phyloP scores from a whole-genome alignment of 257 asterid genomes.

The Solanum etuberosum region DNA sequence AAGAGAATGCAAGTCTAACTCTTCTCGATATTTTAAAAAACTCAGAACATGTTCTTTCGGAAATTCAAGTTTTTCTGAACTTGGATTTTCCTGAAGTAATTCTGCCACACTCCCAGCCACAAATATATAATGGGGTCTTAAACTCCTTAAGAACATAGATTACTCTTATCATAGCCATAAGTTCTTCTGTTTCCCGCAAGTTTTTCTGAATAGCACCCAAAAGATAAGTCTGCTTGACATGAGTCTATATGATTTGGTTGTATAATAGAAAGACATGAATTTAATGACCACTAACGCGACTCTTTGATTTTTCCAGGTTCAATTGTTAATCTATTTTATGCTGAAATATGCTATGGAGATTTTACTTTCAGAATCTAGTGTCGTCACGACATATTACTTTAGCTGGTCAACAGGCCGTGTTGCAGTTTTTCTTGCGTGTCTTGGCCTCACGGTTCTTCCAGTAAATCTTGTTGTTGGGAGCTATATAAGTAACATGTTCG shows the following conservation, averaged over 20 bases:
- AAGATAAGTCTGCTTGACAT: not conserved
- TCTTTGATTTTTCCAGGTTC: constrained; percentile 54
- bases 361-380: constrained; percentile 94
- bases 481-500: constrained; percentile 87
- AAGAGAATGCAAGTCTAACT: not conserved
- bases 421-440: constrained; percentile 76
- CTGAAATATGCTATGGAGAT: constrained; percentile 95
- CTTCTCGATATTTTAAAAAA: no score
- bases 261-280: not conserved
- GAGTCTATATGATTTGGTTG: not conserved
- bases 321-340: constrained; percentile 90
- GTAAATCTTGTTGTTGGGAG: constrained; percentile 74
- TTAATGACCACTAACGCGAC: not conserved
- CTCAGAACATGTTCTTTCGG: no score
- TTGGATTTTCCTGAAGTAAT: no score
- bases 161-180: not conserved
- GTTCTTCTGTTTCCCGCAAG: not conserved
- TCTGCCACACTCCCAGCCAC: no score
- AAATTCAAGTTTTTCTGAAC: no score
- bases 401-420: constrained; percentile 79
- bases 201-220: not conserved
- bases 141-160: not conserved
- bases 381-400: constrained; percentile 73
- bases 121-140: no score
- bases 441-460: constrained; percentile 93